Base-by-base conservation (phyloP, 495 filamentous ascomycete species). In the Penicillium chermesinum region DNA sequence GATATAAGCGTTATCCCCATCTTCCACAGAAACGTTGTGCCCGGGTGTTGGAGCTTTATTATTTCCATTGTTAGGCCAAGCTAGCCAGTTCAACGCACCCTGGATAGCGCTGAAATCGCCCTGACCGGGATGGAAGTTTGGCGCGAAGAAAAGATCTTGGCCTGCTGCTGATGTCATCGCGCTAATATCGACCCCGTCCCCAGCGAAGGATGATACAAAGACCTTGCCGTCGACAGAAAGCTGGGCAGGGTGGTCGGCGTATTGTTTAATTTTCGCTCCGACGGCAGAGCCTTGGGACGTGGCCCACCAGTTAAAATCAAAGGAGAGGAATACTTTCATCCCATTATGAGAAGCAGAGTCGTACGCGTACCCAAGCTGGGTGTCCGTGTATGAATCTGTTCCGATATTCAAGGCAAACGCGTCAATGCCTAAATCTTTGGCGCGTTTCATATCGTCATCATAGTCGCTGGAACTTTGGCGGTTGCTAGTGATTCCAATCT, bases 361-460 rank as follows among this genome's bases (percentile, higher is more conserved):
- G 48, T 81, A 84, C 7, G 81, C 80, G 22, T 73, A 62, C 19
- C 62, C 62, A 1, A 84, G 69, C 54, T 81, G 77, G 4, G 64
- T 53, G 34, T 80, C 72, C 2, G 73, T 81, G 49, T 73, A 78
- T 0, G 62, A 52, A 25, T 81, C 75, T 0, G 69, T 61, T 4
- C 74, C 80, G 34, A 82, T 79, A 53, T 82, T 82, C 39, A 82
- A 66, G 2, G 76, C 79, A 55, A 83, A 83, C 10, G 79, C 78
- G 49, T 83, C 79, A 52, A 83, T 81, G 12, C 78, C 77, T 12
- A 72, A 59, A 8, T 64, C 58, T 50, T 78, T 73, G 12, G 79
- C 79, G 3, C 69, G 70, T 33, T 67, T 57, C 72, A 83, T 81
- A 50, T 84, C 79, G 25, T 68, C 69, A 39, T 81, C 75, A 48